Base-by-base conservation (phyloP, 2,329 filamentous ascomycete genomes). In the Nigrospora oryzae region DNA sequence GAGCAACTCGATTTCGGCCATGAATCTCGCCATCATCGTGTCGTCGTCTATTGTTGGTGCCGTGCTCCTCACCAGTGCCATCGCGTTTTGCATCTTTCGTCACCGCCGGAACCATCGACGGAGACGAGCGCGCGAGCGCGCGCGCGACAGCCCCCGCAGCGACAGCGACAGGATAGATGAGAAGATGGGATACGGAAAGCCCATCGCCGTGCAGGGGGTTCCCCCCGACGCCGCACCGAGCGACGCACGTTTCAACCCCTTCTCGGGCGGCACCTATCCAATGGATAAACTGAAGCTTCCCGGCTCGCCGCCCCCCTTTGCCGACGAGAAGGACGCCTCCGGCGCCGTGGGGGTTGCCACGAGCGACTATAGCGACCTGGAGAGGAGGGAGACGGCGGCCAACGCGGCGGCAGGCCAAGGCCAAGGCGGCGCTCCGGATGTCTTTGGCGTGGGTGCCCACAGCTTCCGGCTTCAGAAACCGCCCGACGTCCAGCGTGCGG, bases 1-100 rank as follows among this genome's bases (percentile, higher is more conserved):
- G 40, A 46, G 50, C 35, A 57, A 53, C 39, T 58, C 57, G 2
- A 40, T 61, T 15, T 60, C 58, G 30, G 47, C 49, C 32, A 49
- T 55, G 4, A 60, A 52, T 33, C 36, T 60, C 42, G 59, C 59
- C n/a, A 57, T 61, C 44, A 59, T 60, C 38, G 50, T 58, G 13
- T 46, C 51, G 14, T 55, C 49, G 11, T 49, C 57, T 1, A 51
- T 61, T 30, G 40, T 59, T 34, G 59, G 53, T n/a, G 56, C 54
- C 34, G 55, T 57, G 12, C 46, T 58, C 41, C 37, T 61, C 15
- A 55, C 51, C 10, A 38, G 48, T 31, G 17, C 54, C 31, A 49
- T 49, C 14, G 50, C 49, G 12, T 57, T 41, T 42, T 44, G 59
- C 38, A 44, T 60, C 11, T 30, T 61, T 6, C 54, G 58, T 19